phyloP scores from a whole-genome alignment of 495 filamentous ascomycete genomes.

The Sphaerosporella brunnea region DNA sequence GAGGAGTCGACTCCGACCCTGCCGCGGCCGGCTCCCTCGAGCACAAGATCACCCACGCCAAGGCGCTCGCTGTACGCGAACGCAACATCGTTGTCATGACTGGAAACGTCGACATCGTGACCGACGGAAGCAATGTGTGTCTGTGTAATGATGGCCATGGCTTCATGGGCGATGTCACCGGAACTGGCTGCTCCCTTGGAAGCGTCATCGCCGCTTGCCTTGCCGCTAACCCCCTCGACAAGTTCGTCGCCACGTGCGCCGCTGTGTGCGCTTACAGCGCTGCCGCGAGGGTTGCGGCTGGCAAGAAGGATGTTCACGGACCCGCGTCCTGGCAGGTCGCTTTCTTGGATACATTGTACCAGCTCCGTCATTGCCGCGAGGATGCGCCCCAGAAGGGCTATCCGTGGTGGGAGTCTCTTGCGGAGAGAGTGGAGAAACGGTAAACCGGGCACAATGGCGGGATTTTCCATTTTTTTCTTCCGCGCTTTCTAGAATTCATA shows the following conservation, averaged over 20 bases:
- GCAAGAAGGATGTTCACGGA: constrained; percentile 16
- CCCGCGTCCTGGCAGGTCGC: not conserved
- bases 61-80: constrained; percentile 37
- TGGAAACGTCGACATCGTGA: constrained; percentile 58
- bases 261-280: constrained; percentile 68
- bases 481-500: too few species aligned
- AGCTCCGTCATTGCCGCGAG: not conserved
- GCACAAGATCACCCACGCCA: constrained; percentile 44
- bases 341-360: constrained; percentile 1
- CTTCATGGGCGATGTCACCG: constrained; percentile 65
- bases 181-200: constrained; percentile 74
- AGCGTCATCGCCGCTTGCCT: constrained; percentile 61
- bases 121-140: constrained; percentile 50
- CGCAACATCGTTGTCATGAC: constrained; percentile 69
- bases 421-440: too few species aligned
- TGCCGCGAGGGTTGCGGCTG: constrained; percentile 60
- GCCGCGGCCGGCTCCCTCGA: not conserved
- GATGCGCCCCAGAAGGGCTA: too few species aligned
- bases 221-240: constrained; percentile 37
- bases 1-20: constrained; percentile 51
- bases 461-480: too few species aligned
- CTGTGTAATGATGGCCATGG: constrained; percentile 59
- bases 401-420: too few species aligned
- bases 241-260: constrained; percentile 47
- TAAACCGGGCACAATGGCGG: too few species aligned